Conservation (phyloP, 2,329 filamentous ascomycete species). For the Talaromyces sp. region DNA sequence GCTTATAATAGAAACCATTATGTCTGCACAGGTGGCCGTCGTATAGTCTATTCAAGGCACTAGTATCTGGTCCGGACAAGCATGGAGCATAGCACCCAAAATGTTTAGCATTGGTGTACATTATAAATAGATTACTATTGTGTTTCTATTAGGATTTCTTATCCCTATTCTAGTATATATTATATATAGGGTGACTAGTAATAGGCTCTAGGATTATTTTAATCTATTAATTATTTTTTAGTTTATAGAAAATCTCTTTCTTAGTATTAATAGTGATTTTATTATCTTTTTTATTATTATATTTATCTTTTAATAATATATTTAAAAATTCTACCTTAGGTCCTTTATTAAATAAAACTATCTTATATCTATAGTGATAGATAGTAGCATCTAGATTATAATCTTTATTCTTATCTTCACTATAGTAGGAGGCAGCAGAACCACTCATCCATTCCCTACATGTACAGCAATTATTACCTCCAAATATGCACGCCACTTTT, state of each 20-base stretch:
- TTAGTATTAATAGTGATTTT: slow-evolving; percentile 40
- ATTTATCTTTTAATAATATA: slow-evolving; percentile 20
- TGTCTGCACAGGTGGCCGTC: slow-evolving; percentile 40
- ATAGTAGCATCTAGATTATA: slow-evolving; percentile 31
- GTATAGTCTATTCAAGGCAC: slow-evolving; percentile 40
- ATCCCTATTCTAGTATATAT: slow-evolving; percentile 42
- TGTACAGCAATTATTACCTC: slow-evolving; percentile 13
- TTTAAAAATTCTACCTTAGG: slow-evolving; percentile 17
- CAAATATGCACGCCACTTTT: neutral
- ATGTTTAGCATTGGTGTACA: slow-evolving; percentile 38
- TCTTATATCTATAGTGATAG: slow-evolving; percentile 30
- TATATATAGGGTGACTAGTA: slow-evolving; percentile 26
- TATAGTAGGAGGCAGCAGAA: slow-evolving; percentile 27
- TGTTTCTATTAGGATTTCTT: slow-evolving; percentile 41
- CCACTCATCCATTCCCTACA: slow-evolving; percentile 21
- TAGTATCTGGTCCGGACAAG: slow-evolving; percentile 47
- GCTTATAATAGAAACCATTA: slow-evolving; percentile 42
- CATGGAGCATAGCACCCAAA: slow-evolving; percentile 38
- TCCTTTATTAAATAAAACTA: slow-evolving; percentile 36
- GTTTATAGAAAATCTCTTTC: slow-evolving; percentile 40
- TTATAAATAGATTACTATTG: slow-evolving; percentile 38
- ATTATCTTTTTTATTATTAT: slow-evolving; percentile 21
- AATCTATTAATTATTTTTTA: slow-evolving; percentile 42
- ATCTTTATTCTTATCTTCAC: slow-evolving; percentile 35
- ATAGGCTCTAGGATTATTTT: slow-evolving; percentile 29